Percentiles rank a stretch among this genome's conserved stretches.
phyloP scores from a whole-genome alignment of 805 yeast species.

The Cyberlindnera samutprakarnensis region DNA sequence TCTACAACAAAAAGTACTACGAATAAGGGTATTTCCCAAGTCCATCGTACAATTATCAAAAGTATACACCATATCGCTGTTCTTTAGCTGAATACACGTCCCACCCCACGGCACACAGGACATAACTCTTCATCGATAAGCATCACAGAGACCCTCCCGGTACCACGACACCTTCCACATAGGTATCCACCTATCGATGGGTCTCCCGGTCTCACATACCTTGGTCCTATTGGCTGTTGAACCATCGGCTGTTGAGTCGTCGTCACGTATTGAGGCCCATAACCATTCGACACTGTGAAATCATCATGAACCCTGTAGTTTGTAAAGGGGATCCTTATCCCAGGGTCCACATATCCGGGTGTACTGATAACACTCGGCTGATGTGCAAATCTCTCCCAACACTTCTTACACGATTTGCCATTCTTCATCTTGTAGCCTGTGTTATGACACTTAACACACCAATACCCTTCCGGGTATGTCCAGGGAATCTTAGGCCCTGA shows the following conservation, averaged over 20 bases:
- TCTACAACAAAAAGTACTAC: constrained; percentile 10
- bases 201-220: constrained; percentile 66
- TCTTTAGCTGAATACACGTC: constrained; percentile 6
- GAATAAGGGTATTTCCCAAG: too few relatives aligned
- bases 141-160: constrained; percentile 7
- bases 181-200: constrained; percentile 66
- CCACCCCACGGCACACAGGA: constrained; percentile 10
- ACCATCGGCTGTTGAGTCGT: too few relatives aligned
- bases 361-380: constrained; percentile 4
- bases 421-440: constrained; percentile 58
- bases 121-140: constrained; percentile 8
- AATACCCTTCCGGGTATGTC: constrained; percentile 53
- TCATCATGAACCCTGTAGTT: too few relatives aligned
- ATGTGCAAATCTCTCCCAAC: constrained; percentile 56
- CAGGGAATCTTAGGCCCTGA: constrained; percentile 35
- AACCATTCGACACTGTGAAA: constrained; percentile 4
- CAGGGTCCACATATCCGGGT: constrained; percentile 2
- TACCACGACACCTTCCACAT: constrained; percentile 48
- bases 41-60: neutral
- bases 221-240: constrained; percentile 4
- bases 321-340: constrained; percentile 16
- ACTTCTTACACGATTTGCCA: constrained; percentile 54
- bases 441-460: constrained; percentile 65
- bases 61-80: neutral
- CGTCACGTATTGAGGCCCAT: neutral